Evolutionary conservation across 2,329 filamentous ascomycete genomes (phyloP).

Genomic region (Ceratocystiopsis minuta): DNA sequence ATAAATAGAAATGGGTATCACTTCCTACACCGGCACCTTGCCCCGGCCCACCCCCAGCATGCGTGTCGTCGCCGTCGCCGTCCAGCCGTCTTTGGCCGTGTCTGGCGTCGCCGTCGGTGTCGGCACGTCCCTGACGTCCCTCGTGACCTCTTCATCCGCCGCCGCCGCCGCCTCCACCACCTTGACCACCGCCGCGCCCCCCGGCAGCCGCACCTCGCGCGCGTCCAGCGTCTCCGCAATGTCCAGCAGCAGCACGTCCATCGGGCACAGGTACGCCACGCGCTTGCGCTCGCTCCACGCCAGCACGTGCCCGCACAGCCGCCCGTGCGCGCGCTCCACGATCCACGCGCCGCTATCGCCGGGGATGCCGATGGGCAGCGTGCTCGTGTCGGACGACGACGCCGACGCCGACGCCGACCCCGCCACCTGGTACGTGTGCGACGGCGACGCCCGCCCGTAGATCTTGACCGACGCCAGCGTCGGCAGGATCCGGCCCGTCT

Average conservation of each 20-base stretch:
- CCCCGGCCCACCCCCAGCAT: no score
- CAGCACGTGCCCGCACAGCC: constrained; percentile 75
- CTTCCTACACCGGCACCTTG: no score
- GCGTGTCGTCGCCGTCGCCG: no score
- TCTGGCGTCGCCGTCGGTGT: no score
- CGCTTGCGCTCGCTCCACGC: constrained; percentile 69
- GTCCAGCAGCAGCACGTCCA: constrained; percentile 77
- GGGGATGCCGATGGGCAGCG: constrained; percentile 43
- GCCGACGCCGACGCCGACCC: not conserved
- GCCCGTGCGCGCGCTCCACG: constrained; percentile 59
- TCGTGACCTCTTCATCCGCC: not conserved
- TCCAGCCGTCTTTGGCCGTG: no score
- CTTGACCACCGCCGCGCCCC: constrained; percentile 27
- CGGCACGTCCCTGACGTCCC: not conserved
- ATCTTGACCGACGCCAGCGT: constrained; percentile 75
- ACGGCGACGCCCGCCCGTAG: constrained; percentile 64
- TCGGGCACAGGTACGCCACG: constrained; percentile 83
- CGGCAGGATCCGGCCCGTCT: constrained; percentile 58
- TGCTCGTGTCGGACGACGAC: constrained; percentile 1
- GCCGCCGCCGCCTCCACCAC: constrained; percentile 8
- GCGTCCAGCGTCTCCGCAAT: constrained; percentile 66
- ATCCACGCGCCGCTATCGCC: constrained; percentile 92
- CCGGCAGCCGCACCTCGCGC: constrained; percentile 50
- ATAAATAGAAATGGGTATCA: no score
- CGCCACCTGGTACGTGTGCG: constrained; percentile 44